Evolutionary conservation across 1,284 basidiomycete genomes (phyloP).

Genomic region (Boletus semigastroideus): DNA sequence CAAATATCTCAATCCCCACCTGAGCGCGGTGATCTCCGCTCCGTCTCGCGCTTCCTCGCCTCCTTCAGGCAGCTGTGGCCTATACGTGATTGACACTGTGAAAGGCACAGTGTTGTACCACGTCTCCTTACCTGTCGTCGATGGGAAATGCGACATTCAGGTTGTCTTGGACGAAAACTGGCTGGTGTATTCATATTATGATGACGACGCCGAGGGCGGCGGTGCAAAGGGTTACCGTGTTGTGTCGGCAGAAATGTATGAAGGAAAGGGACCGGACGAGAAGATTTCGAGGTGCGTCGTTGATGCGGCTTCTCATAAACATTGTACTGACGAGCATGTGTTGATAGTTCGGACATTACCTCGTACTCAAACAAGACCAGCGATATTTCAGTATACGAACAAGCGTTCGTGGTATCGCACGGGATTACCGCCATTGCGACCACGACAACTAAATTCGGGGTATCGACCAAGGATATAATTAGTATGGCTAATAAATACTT

Average conservation of each 20-base stretch:
- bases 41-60: conserved; percentile 6
- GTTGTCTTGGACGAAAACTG: conserved; percentile 87
- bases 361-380: conserved; percentile 59
- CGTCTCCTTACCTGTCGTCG: conserved; percentile 47
- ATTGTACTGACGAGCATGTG: not conserved
- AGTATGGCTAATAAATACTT: conserved; percentile 41
- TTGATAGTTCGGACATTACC: conserved; percentile 66
- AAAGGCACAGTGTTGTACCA: conserved; percentile 80
- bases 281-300: conserved; percentile 64
- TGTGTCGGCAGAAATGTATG: conserved; percentile 86
- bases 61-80: conserved; percentile 43
- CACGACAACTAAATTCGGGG: conserved; percentile 86
- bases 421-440: conserved; percentile 68
- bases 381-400: conserved; percentile 59
- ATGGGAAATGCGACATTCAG: conserved; percentile 61
- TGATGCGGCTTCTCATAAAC: not conserved
- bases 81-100: conserved; percentile 77
- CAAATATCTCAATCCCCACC: conserved; percentile 90
- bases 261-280: conserved; percentile 62
- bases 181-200: conserved; percentile 86
- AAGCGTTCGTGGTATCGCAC: conserved; percentile 71
- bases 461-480: conserved; percentile 84
- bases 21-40: conserved; percentile 67
- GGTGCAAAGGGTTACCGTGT: conserved; percentile 66
- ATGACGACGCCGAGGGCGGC: conserved; percentile 51